phyloP scores from a whole-genome alignment of 2,329 filamentous ascomycete genomes.

The Thermoascus crustaceus region DNA sequence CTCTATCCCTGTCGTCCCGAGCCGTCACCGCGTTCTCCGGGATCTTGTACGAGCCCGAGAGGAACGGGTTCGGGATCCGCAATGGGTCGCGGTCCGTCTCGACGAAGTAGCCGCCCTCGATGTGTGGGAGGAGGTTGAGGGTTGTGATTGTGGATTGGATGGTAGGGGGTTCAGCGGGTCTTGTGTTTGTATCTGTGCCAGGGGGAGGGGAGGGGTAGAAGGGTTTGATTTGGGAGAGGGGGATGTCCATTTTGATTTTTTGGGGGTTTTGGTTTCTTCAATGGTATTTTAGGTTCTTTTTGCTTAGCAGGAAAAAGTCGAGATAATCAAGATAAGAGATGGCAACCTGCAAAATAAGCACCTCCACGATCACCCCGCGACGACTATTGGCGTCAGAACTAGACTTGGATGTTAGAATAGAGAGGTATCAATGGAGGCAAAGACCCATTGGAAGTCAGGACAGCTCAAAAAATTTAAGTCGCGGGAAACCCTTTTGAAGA shows the following conservation, averaged over 20 bases:
- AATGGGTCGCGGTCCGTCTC: slow-evolving; percentile 51
- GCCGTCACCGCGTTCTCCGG: slow-evolving; percentile 16
- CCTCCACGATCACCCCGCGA: no score
- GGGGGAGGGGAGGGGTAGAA: slow-evolving; percentile 16
- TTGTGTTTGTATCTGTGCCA: slow-evolving; percentile 6
- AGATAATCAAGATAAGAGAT: no score
- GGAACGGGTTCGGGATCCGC: slow-evolving; percentile 49
- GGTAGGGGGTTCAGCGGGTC: slow-evolving; percentile 21
- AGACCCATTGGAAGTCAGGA: no score
- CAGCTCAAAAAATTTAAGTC: no score
- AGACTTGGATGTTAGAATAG: no score
- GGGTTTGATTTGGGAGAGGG: slow-evolving; percentile 16
- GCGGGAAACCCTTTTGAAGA: no score
- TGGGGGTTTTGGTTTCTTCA: not conserved
- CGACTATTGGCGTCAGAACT: no score
- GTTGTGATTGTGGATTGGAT: slow-evolving; percentile 33
- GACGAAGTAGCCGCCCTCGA: slow-evolving; percentile 57
- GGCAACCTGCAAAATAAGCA: no score
- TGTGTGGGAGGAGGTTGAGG: slow-evolving; percentile 47
- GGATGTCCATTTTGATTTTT: slow-evolving; percentile 7
- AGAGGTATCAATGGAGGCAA: no score
- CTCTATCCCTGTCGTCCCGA: slow-evolving; percentile 12
- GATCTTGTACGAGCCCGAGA: slow-evolving; percentile 20
- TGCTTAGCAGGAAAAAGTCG: not conserved
- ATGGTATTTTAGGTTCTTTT: not conserved